Evolutionary conservation across 2,329 filamentous ascomycete genomes (phyloP).

Genomic region (Thermothelomyces thermophilus): DNA sequence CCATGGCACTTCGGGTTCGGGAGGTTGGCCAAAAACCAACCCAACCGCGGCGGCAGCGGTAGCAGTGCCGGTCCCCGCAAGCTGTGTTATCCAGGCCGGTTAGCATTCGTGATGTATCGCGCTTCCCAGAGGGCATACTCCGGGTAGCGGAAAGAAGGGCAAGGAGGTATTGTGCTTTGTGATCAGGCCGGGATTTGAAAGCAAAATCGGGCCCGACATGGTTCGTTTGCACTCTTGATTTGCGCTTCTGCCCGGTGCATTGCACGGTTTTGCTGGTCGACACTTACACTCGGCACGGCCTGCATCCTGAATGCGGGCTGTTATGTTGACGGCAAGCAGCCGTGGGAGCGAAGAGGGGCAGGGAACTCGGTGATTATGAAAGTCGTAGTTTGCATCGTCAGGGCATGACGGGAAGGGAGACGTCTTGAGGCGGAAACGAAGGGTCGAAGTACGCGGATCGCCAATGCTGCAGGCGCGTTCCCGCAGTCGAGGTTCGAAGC

Average conservation of each 20-base stretch:
- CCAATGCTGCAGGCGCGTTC: conserved; percentile 22
- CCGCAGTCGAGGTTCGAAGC: conserved; percentile 10
- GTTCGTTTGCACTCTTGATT: conserved; percentile 8
- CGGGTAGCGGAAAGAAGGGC: neutral
- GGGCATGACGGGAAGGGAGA: conserved; percentile 26
- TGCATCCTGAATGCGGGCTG: conserved; percentile 32
- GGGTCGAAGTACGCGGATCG: conserved; percentile 19
- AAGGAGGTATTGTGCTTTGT: neutral
- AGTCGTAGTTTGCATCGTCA: conserved; percentile 35
- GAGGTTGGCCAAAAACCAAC: conserved; percentile 51
- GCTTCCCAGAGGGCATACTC: neutral
- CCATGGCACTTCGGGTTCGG: conserved; percentile 33
- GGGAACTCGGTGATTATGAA: conserved; percentile 29
- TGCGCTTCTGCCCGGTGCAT: conserved; percentile 3
- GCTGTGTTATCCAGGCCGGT: conserved; percentile 35
- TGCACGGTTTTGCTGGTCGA: neutral
- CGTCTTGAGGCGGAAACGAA: conserved; percentile 8
- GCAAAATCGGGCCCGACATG: neutral
- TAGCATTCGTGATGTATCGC: conserved; percentile 9
- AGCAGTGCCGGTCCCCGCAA: conserved; percentile 56
- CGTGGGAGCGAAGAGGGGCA: conserved; percentile 27
- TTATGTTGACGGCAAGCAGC: conserved; percentile 29
- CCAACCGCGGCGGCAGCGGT: conserved; percentile 54
- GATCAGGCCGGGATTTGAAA: neutral
- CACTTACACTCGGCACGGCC: conserved; percentile 42